Evolutionary conservation across 78 protist species (phyloP).

Genomic region (Dictyostelium brefeldianum): DNA sequence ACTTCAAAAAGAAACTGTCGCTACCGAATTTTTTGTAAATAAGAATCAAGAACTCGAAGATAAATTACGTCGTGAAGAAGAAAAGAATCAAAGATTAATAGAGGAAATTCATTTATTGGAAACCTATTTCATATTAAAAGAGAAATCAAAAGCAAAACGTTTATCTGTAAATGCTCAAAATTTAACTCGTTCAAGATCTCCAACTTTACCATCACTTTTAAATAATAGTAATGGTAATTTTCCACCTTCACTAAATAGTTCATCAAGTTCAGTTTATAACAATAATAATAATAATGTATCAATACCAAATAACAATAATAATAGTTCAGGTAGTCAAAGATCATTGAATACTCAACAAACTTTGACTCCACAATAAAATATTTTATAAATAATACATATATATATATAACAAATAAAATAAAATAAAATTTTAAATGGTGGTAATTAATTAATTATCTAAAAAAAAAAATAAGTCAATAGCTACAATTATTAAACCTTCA

Average conservation of each 20-base stretch:
- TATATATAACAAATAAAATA: no score
- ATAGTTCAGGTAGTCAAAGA: no score
- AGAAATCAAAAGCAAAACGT: slow-evolving; percentile 41
- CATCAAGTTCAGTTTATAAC: slow-evolving; percentile 1
- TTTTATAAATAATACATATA: no score
- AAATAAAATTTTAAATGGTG: no score
- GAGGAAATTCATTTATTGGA: slow-evolving; percentile 71
- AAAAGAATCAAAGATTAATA: slow-evolving; percentile 64
- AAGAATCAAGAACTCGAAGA: slow-evolving; percentile 46
- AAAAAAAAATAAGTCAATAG: no score
- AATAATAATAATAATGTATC: neutral
- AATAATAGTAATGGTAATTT: neutral
- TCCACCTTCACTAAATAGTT: neutral
- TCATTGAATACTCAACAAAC: no score
- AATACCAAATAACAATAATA: no score
- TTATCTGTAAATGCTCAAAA: neutral
- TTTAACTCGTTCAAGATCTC: slow-evolving; percentile 36
- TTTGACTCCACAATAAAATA: no score
- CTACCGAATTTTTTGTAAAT: slow-evolving; percentile 26
- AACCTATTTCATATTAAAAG: slow-evolving; percentile 36
- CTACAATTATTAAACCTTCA: no score
- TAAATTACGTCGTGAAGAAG: slow-evolving; percentile 50
- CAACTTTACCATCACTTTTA: slow-evolving; percentile 35
- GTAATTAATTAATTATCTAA: no score
- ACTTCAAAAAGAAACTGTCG: slow-evolving; percentile 46